Conservation (phyloP, 2,329 filamentous ascomycete genomes). For the Curvularia hawaiiensis region DNA sequence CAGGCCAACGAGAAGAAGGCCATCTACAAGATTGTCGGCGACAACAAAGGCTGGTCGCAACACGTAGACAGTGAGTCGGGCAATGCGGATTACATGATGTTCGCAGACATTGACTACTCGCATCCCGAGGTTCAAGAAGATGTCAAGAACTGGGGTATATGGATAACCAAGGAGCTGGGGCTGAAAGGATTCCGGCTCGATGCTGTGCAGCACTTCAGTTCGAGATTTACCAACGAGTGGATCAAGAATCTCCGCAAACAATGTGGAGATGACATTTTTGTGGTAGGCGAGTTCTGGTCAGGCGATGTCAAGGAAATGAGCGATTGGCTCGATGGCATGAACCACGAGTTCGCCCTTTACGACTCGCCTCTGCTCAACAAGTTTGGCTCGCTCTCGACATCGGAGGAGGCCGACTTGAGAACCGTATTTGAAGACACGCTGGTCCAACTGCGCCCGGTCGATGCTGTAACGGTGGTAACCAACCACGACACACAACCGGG, state of each 20-base stretch:
- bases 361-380: slow-evolving; percentile 73
- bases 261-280: slow-evolving; percentile 61
- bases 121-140: slow-evolving; percentile 65
- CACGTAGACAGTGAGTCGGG: slow-evolving; percentile 68
- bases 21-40: slow-evolving; percentile 69
- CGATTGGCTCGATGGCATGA: slow-evolving; percentile 63
- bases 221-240: slow-evolving; percentile 69
- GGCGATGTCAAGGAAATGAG: slow-evolving; percentile 62
- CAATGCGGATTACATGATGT: slow-evolving; percentile 74
- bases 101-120: slow-evolving; percentile 70
- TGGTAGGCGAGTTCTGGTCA: slow-evolving; percentile 74
- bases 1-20: slow-evolving; percentile 61
- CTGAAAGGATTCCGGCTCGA: slow-evolving; percentile 72
- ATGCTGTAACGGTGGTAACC: slow-evolving; percentile 70
- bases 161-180: slow-evolving; percentile 66
- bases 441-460: slow-evolving; percentile 58
- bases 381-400: slow-evolving; percentile 65
- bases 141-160: slow-evolving; percentile 68
- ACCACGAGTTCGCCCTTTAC: slow-evolving; percentile 62
- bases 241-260: slow-evolving; percentile 58
- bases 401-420: slow-evolving; percentile 64
- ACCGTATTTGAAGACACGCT: slow-evolving; percentile 66
- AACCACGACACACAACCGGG: slow-evolving; percentile 74
- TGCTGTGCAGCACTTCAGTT: slow-evolving; percentile 74
- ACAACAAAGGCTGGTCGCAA: slow-evolving; percentile 67